Evolutionary conservation across 2,329 filamentous ascomycete genomes (phyloP).

Genomic region (Sporothrix globosa): DNA sequence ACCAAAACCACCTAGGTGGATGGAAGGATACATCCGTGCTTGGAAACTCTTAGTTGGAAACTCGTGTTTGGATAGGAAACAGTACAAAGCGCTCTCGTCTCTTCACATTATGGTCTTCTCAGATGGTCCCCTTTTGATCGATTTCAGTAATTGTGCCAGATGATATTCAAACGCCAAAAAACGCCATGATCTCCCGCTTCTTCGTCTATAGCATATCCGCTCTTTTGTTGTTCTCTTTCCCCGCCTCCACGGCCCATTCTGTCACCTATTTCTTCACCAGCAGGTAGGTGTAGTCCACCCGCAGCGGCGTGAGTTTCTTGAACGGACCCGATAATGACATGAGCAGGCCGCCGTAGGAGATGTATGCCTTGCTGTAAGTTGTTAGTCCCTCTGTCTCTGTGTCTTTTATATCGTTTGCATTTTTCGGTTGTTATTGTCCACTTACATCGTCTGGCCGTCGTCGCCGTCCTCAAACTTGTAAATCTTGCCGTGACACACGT

Average conservation of each 20-base stretch:
- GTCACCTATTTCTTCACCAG: constrained; percentile 80
- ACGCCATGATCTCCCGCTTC: constrained; percentile 18
- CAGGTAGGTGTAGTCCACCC: constrained; percentile 92
- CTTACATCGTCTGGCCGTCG: constrained; percentile 84
- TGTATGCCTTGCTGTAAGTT: constrained; percentile 76
- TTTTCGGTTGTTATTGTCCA: constrained; percentile 35
- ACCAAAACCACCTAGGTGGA: neutral
- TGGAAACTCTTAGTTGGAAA: no score
- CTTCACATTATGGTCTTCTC: neutral
- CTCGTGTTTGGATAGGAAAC: no score
- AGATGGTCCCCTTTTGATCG: neutral
- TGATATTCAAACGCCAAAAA: constrained; percentile 25
- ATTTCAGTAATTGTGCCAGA: neutral
- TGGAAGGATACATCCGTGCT: no score
- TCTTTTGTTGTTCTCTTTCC: neutral
- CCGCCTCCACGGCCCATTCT: neutral
- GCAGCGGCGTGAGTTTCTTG: constrained; percentile 88
- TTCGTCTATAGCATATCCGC: neutral
- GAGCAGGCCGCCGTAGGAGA: constrained; percentile 90
- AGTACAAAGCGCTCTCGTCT: constrained; percentile 16
- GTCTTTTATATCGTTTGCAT: no score
- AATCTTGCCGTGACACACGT: constrained; percentile 86
- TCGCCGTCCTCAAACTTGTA: constrained; percentile 83
- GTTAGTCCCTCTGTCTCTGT: constrained; percentile 15
- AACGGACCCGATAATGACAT: constrained; percentile 92